Base-by-base conservation (phyloP, 176 grass and related monocot species). In the Musa schizocarpa region DNA sequence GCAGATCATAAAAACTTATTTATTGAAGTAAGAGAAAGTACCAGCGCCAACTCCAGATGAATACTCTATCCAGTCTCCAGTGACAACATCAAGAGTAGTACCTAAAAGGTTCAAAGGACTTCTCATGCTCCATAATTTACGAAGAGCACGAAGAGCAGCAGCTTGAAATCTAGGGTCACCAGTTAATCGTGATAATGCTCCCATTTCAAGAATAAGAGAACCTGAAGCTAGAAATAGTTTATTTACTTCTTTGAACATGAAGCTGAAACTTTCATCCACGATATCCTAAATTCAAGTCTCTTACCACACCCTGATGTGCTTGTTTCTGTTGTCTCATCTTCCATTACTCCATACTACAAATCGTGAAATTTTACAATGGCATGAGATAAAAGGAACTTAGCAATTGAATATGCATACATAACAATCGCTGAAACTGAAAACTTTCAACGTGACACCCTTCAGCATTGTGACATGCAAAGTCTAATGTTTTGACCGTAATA, bases 191-290 rank as follows among this genome's bases (percentile, higher is more conserved):
- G 94, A 93, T 61, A 98, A 81, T 56, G 81, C 75, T 69, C 94
- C 94, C 94, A 98, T 98, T 89, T 98, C 94, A 77, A 98, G 94
- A 80, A 98, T 98, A 81, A 93, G 84, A 69, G 94, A 98, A 59
- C 94, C 90, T 93, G 75, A 63, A 85, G 62, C 72, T 49, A 12
- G 62, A 52, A 50, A 64, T 64, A 52, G 70, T 43, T 49, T 57
- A 21, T 85, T 65, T 82, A 81, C 21, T 74, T 54, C 79, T 77
- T 57, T 73, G 54, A 81, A 65, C 2, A n/a, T 77, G 20, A 77
- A 34, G 82, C 26, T 54, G 66, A 77, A 73, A 64, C 65, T 58
- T 68, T 66, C 25, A 62, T 53, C 8, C 22, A 79, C 57, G 14
- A 83, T 48, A 74, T 63, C 54, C 43, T 9, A 64, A 29, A 22